Percentiles rank a stretch among this genome's conserved stretches.
These are phyloP conservation scores for Pythium brachiatum DNA, from an alignment of 352 stramenopile genomes.

Conservation along the genomic window DNA sequence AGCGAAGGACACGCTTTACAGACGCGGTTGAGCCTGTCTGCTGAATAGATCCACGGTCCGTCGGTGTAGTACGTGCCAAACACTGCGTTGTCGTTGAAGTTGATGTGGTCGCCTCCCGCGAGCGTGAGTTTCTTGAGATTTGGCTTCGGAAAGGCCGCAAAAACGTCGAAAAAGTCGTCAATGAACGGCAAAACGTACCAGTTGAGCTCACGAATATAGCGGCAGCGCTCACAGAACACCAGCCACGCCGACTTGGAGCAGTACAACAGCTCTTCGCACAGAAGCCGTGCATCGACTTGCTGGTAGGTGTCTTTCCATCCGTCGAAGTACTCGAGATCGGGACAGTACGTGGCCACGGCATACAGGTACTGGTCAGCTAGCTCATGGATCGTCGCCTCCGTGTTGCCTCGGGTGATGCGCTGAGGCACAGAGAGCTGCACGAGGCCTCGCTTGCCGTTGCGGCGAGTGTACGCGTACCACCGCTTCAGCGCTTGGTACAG, in stretches of 20 bases:
- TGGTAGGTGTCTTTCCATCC: conserved; percentile 60
- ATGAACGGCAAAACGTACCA: conserved; percentile 69
- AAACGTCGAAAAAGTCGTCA: conserved; percentile 63
- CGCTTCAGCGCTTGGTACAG: conserved; percentile 15
- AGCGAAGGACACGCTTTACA: conserved; percentile 18
- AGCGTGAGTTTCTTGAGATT: conserved; percentile 22
- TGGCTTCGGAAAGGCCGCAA: conserved; percentile 26
- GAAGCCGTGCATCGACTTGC: conserved; percentile 34
- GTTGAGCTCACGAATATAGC: conserved; percentile 51
- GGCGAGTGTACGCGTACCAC: conserved; percentile 11
- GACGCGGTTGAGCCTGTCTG: conserved; percentile 5
- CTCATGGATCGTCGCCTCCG: conserved; percentile 16
- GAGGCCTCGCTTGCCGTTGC: conserved; percentile 17
- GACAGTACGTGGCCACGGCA: conserved; percentile 32
- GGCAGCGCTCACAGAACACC: conserved; percentile 40
- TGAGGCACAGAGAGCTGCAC: conserved; percentile 28
- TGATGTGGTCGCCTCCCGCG: conserved; percentile 22
- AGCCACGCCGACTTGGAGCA: conserved; percentile 35
- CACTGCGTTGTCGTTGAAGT: conserved; percentile 22
- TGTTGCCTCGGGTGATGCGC: conserved; percentile 17
- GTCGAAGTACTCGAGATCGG: conserved; percentile 57
- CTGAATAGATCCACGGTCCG: conserved; percentile 17
- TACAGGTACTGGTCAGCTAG: conserved; percentile 21
- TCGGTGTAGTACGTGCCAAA: conserved; percentile 25
- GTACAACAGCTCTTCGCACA: conserved; percentile 23